Percentiles rank a stretch among this genome's conserved stretches.
These are phyloP conservation scores for Tuctoria greenei DNA, from an alignment of 176 grass and related monocot genomes.

Conservation along the genomic window DNA sequence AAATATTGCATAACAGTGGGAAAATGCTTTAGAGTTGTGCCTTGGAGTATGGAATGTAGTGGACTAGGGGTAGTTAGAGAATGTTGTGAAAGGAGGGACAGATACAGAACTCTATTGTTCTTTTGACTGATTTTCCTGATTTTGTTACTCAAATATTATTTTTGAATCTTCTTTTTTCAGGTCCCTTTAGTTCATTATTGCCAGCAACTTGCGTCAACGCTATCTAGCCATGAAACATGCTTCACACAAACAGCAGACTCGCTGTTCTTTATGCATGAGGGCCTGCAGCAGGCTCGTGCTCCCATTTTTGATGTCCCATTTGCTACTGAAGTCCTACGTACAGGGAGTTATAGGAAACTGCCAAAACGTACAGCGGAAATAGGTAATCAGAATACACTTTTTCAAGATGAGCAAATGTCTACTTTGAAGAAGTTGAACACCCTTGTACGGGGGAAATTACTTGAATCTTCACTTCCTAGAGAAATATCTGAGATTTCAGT, in stretches of 20 bases:
- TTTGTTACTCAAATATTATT: constrained; percentile 1
- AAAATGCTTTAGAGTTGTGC: background rate
- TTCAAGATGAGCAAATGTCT: constrained; percentile 75
- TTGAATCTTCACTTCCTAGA: constrained; percentile 73
- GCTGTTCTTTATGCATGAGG: constrained; percentile 86
- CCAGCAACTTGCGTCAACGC: constrained; percentile 83
- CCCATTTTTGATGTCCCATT: constrained; percentile 92
- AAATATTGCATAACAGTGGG: background rate
- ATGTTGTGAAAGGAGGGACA: background rate
- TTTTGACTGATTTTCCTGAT: background rate
- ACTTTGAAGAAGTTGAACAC: constrained; percentile 84
- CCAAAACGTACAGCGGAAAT: constrained; percentile 94
- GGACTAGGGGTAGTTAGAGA: background rate
- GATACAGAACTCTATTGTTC: constrained; percentile 15
- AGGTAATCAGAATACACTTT: constrained; percentile 63
- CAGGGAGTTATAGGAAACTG: constrained; percentile 68
- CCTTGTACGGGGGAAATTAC: constrained; percentile 82
- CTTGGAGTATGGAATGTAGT: background rate
- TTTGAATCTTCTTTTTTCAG: constrained; percentile 46
- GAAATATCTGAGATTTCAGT: constrained; percentile 75
- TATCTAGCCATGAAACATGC: constrained; percentile 83
- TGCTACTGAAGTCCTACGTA: constrained; percentile 79
- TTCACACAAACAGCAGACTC: constrained; percentile 97
- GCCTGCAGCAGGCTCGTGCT: constrained; percentile 85
- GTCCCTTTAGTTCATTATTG: constrained; percentile 84